Base-by-base conservation (phyloP, 129 eudicot species). In the Escallonia herrerae region DNA sequence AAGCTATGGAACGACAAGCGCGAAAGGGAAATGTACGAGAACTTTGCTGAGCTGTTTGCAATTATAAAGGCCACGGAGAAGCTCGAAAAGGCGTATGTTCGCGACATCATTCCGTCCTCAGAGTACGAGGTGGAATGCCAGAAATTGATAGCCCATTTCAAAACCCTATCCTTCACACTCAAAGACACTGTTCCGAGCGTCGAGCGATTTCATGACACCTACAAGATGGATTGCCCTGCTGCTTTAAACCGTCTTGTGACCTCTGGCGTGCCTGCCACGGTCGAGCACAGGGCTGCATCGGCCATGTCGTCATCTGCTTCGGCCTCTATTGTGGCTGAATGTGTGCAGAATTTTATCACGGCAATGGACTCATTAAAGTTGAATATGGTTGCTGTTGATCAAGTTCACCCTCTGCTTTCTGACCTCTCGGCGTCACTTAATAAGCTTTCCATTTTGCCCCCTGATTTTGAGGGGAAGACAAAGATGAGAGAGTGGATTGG, bases 1-100 rank as follows among this genome's bases (percentile, higher is more conserved):
- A 93, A 93, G 72, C 73, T 89, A 73, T 93, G 96, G 96, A 87
- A 89, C 37, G 96, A 93, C 77, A 85, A 93, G 83, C 91, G 87
- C 15, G 98, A 83, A 74, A 72, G 96, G 53, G 96, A 88, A 62
- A 85, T 93, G 96, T 83, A 88, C 43, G 98, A 88, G 7, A 87
- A 93, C 68, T 81, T 93, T 15, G 87, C 91, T 0, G 96, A 93
- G 77, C 87, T 93, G 14, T 93, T 76, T 58, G 98, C 96, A 1
- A 93, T 93, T 15, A 93, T 93, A 38, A 85, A 85, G 66, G 95
- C 96, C 0, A 88, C 89, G 0, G 98, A 93, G 70, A 93, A 88
- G 76, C 96, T 88, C 5, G 98, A 93, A 58, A 89, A 78, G 68
- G 90, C 90, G 0, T 93, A 85, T 49, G 90, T 93, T 13, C 74